These are phyloP conservation scores for Gossypium sturtianum DNA, from an alignment of 345 rosid genomes.

Conservation along the genomic window DNA sequence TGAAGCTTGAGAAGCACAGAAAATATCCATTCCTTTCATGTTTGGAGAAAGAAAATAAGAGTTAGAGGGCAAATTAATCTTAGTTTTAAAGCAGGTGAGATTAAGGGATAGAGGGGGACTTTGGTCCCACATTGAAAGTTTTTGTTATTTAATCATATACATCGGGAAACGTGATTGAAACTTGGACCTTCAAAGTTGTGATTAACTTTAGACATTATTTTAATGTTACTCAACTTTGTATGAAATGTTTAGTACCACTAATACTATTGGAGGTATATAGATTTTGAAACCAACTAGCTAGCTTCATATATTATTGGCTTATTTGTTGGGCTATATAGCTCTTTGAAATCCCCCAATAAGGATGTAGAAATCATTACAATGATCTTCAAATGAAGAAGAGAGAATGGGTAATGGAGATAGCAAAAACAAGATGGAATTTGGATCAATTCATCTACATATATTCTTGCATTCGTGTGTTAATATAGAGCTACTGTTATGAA, in stretches of 20 bases:
- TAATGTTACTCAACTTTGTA: constrained; percentile 2
- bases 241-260: constrained; percentile 29
- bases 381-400: too few species aligned
- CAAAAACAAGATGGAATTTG: too few species aligned
- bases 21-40: constrained; percentile 65
- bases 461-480: not conserved
- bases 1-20: constrained; percentile 81
- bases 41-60: constrained; percentile 8
- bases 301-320: not conserved
- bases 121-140: constrained; percentile 21
- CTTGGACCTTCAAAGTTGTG: constrained; percentile 26
- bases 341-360: too few species aligned
- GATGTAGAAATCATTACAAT: too few species aligned
- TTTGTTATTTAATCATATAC: constrained; percentile 14
- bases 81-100: constrained; percentile 19
- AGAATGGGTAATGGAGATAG: too few species aligned
- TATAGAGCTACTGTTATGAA: not conserved
- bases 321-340: not conserved
- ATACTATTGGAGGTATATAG: not conserved
- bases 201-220: constrained; percentile 17
- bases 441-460: not conserved
- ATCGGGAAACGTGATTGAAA: constrained; percentile 23
- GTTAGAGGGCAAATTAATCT: constrained; percentile 9
- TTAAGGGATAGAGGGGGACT: not conserved
- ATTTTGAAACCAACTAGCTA: not conserved